Evolutionary conservation across 441 rosid species (phyloP), one percentile per base, ranked within the genome.

Genomic region (Erodium texanum): DNA sequence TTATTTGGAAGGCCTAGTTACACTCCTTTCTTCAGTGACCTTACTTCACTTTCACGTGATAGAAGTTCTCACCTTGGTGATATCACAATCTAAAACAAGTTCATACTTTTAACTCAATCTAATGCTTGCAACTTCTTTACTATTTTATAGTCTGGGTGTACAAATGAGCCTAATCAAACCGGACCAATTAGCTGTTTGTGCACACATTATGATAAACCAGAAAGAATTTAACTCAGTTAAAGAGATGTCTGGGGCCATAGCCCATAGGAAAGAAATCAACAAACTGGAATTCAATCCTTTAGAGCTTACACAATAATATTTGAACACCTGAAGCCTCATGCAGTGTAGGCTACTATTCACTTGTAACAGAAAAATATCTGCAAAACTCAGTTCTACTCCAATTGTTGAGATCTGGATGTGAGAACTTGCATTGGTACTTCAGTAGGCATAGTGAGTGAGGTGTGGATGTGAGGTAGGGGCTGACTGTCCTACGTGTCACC

Each of bases 351-450:
- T 24, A 62, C 65, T 62, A 24, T 14, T n/a, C n/a, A n/a, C n/a
- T 62, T 24, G 16, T 27, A 15, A 24, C 38, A 24, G n/a, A 62
- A 62, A 24, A 23, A 24, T 15, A 12, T 54, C 3, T 62, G 9
- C 38, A n/a, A 14, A 15, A 61, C 64, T 24, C 64, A 10, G 65
- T 24, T 5, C 16, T 19, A 8, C 24, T 62, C 34, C 36, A 62
- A 15, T 1, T 62, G 36, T 15, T 24, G 23, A 62, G 20, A 62
- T 62, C 34, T 24, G 5, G 32, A 61, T 24, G 32, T 24, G 36
- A 9, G 34, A 61, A 61, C 64, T n/a, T 61, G 22, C 64, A 61
- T 61, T n/a, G n/a, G n/a, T n/a, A n/a, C n/a, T n/a, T n/a, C 16
- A 24, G 29, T 23, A 36, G 41, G 5, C 41, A 36, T 4, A 36